Evolutionary conservation across 768 basidiomycete species (phyloP), one percentile per base, ranked within the genome.

Genomic region (Lyophyllum atratum): DNA sequence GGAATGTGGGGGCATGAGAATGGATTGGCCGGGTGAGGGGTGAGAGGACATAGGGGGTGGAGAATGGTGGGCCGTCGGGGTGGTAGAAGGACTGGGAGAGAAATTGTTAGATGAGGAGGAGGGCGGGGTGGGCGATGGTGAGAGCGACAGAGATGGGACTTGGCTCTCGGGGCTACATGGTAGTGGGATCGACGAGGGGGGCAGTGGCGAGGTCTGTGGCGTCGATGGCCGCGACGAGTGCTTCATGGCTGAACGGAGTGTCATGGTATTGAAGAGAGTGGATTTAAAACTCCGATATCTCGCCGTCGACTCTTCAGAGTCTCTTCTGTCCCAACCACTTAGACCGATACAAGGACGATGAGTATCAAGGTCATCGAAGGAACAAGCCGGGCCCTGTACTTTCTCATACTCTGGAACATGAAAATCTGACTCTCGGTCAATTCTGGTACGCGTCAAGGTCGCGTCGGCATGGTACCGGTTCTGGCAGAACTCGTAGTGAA

Each of bases 191-290:
- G 61, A 59, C 44, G 63, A 21, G 52, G 57, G 50, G 25, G 59
- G 50, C 25, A 58, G 49, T 45, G 66, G 61, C 54, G 29, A 62
- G 19, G 43, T 47, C 43, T 68, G 54, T 19, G 73, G 68, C 25
- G 76, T 65, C 7, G 70, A 61, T 0, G 74, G 63, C 56, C 64
- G 60, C 24, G 76, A 70, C 0, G 71, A 45, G 47, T 78, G 76
- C 67, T 85, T 86, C 64, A 86, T 73, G 17, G 85, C 85, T 4
- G 84, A 83, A 52, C 84, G 80, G 11, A 84, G 74, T 25, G 76
- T 66, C 37, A 64, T 70, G 29, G 64, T 48, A 21, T 43, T 21
- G 49, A 22, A 56, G 51, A 33, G 8, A 59, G 48, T 14, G 7
- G 42, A 19, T 62, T 65, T 60, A 33, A 44, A 59, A 60, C 60